Evolutionary conservation across 441 rosid genomes (phyloP).

Genomic region (Monsonia emarginata): DNA sequence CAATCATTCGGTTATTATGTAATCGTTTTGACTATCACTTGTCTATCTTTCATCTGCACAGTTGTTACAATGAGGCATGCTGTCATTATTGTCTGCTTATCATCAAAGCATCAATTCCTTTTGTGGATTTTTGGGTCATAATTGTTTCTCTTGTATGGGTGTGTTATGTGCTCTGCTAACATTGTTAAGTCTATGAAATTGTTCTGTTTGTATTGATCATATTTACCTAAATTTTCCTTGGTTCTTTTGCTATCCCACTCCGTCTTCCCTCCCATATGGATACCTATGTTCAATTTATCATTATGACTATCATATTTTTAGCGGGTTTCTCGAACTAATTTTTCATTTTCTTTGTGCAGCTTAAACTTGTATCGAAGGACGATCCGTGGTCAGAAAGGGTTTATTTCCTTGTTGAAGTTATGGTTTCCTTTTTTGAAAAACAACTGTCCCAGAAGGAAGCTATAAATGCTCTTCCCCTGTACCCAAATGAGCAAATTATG

Average conservation of each 20-base stretch:
- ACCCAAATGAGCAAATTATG: conserved; percentile 98
- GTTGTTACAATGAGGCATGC: not conserved
- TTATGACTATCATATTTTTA: not conserved
- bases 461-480: conserved; percentile 91
- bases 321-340: not conserved
- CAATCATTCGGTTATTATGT: not conserved
- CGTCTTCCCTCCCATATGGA: no score
- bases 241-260: no score
- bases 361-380: conserved; percentile 64
- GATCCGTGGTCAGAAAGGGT: conserved; percentile 86
- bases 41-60: not conserved
- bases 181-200: not conserved
- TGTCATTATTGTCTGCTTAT: not conserved
- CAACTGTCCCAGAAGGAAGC: conserved; percentile 96
- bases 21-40: not conserved
- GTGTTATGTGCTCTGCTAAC: not conserved
- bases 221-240: no score
- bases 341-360: conserved; percentile 38
- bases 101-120: not conserved
- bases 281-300: not conserved
- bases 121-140: no score
- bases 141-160: not conserved
- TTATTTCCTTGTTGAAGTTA: conserved; percentile 84
- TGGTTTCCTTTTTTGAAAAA: conserved; percentile 85
- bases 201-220: no score